Percentiles rank a stretch among this genome's conserved stretches.
These are phyloP conservation scores for Xylaria telfairii DNA, from an alignment of 495 filamentous ascomycete genomes.

Conservation along the genomic window DNA sequence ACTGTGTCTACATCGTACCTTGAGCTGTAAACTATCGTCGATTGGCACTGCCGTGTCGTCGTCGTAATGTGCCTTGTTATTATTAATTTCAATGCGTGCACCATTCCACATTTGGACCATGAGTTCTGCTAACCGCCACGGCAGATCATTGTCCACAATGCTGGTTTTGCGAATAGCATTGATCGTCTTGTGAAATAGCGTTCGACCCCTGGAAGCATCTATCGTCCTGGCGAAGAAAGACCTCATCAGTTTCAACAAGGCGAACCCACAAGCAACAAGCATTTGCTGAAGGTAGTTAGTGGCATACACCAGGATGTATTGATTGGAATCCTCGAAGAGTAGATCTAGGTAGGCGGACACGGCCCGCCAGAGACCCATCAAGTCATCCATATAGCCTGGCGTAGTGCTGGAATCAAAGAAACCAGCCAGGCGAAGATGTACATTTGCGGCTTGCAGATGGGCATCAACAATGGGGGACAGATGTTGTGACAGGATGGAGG, in stretches of 20 bases:
- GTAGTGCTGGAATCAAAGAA: slow-evolving; percentile 85
- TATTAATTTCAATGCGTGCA: slow-evolving; percentile 60
- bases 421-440: slow-evolving; percentile 84
- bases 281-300: slow-evolving; percentile 93
- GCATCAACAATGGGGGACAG: slow-evolving; percentile 67
- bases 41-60: slow-evolving; percentile 50
- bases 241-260: slow-evolving; percentile 82
- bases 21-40: slow-evolving; percentile 80
- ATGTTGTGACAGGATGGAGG: slow-evolving; percentile 56
- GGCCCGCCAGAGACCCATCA: slow-evolving; percentile 78
- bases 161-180: slow-evolving; percentile 77
- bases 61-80: slow-evolving; percentile 43
- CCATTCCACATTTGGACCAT: slow-evolving; percentile 92
- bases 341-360: slow-evolving; percentile 76
- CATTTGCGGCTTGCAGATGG: slow-evolving; percentile 76
- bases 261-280: slow-evolving; percentile 86
- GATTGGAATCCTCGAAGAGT: slow-evolving; percentile 58
- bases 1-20: slow-evolving; percentile 87
- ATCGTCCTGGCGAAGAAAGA: slow-evolving; percentile 79
- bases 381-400: slow-evolving; percentile 75
- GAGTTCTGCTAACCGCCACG: slow-evolving; percentile 84
- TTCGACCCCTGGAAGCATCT: slow-evolving; percentile 74
- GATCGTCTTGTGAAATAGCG: slow-evolving; percentile 78
- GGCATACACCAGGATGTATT: slow-evolving; percentile 67
- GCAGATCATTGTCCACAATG: slow-evolving; percentile 82